These are phyloP conservation scores for Cucumis melo DNA, from an alignment of 306 rosid genomes.

Conservation along the genomic window DNA sequence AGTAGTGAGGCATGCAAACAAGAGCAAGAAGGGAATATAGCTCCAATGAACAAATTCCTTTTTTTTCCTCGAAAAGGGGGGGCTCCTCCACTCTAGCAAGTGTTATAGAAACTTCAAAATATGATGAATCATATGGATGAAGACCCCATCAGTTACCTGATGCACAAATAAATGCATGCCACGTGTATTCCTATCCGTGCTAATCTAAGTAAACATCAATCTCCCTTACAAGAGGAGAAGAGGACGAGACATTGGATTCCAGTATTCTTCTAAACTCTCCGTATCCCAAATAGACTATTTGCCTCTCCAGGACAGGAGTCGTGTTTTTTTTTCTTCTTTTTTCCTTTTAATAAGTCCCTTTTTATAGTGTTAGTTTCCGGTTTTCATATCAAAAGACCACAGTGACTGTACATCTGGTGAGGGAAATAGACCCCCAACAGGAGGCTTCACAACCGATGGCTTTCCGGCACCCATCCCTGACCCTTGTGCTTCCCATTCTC, in stretches of 20 bases:
- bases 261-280: constrained; percentile 10
- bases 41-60: constrained; percentile 5
- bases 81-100: neutral
- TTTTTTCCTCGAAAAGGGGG: neutral
- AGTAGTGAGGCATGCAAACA: neutral
- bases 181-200: constrained; percentile 9
- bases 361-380: constrained; percentile 4
- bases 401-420: constrained; percentile 75
- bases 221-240: constrained; percentile 2
- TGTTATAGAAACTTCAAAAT: neutral
- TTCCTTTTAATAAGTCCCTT: neutral
- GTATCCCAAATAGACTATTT: constrained; percentile 1
- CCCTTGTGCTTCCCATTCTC: constrained; percentile 55
- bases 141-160: constrained; percentile 2
- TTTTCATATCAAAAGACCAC: constrained; percentile 57
- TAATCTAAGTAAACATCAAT: constrained; percentile 4
- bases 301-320: neutral
- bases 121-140: neutral
- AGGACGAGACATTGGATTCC: neutral
- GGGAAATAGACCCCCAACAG: constrained; percentile 43
- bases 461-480: constrained; percentile 40
- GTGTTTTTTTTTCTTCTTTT: neutral
- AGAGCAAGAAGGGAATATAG: neutral
- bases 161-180: constrained; percentile 11
- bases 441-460: constrained; percentile 38